Evolutionary conservation across 257 asterid species (phyloP), one percentile per base, ranked within the genome.

Genomic region (Nicotiana paniculata): DNA sequence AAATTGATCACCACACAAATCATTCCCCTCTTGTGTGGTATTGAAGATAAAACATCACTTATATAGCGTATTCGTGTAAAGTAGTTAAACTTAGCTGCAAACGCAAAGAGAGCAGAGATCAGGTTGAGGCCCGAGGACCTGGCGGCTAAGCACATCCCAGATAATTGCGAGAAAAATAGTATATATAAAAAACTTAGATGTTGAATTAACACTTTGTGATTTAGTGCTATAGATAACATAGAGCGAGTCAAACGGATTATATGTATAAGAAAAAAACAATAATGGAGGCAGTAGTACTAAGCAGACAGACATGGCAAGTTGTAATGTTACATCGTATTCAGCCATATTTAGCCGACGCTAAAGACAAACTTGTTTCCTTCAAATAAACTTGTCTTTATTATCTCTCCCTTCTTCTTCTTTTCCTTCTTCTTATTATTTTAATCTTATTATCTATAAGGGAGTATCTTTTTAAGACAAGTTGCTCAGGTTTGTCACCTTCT

Each of bases 261-360:
- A 70, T 39, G 10, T 70, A 12, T 11, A 43, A 11, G 77, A 39
- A 70, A 70, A 7, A 70, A 39, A 39, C 79, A 46, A 72, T 5
- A 48, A 48, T 74, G 79, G 79, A 74, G 62, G 62, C 24, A 48
- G 1, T 37, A 24, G 11, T 6, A 72, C 37, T n/a, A 4, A 37
- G 0, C 3, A 69, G 55, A 37, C 15, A 70, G n/a, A 43, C 58
- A 24, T 46, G 21, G 24, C 79, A 74, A 74, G 79, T 48, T 74
- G 79, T 74, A 48, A 74, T 24, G 79, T 74, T 46, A 74, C 79
- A 74, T 74, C 62, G 7, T 74, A 1, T 74, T 74, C 62, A 48
- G 26, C 62, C 43, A 13, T 43, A 43, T 43, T 43, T 43, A 48
- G 62, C 79, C 62, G 79, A 48, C 62, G 4, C 24, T 74, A 24